Evolutionary conservation across 495 filamentous ascomycete genomes (phyloP).

Genomic region (Penicillium cataractarum): DNA sequence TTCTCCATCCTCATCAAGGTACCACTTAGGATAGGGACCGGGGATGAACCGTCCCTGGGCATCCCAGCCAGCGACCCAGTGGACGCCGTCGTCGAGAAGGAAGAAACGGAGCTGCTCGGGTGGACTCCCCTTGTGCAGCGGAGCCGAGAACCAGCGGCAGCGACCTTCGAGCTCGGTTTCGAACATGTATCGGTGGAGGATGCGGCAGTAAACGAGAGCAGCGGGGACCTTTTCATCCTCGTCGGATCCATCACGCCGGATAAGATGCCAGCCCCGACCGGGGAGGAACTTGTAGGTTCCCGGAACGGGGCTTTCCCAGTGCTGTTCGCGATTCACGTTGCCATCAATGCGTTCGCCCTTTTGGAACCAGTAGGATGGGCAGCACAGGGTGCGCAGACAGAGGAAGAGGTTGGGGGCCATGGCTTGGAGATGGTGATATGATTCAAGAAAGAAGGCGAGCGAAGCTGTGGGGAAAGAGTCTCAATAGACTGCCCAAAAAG

Average conservation of each 20-base stretch:
- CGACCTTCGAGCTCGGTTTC: conserved; percentile 48
- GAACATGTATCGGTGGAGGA: conserved; percentile 52
- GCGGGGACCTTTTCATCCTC: conserved; percentile 43
- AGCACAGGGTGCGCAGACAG: conserved; percentile 45
- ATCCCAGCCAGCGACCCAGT: conserved; percentile 52
- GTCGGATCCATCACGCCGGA: conserved; percentile 41
- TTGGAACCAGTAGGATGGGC: conserved; percentile 51
- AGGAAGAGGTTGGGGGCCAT: conserved; percentile 55
- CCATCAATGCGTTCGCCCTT: conserved; percentile 42
- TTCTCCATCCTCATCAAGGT: conserved; percentile 40
- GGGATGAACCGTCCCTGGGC: conserved; percentile 47
- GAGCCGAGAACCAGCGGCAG: conserved; percentile 46
- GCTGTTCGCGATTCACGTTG: conserved; percentile 44
- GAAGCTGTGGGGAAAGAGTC: not conserved
- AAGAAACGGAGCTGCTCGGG: conserved; percentile 48
- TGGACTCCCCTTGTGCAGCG: conserved; percentile 36
- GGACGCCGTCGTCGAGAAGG: conserved; percentile 45
- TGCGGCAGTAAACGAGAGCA: conserved; percentile 50
- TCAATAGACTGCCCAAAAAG: conserved; percentile 11
- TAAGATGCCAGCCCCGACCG: conserved; percentile 48
- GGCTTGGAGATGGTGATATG: conserved; percentile 12
- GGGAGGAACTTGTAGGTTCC: conserved; percentile 52
- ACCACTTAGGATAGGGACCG: conserved; percentile 51
- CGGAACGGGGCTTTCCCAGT: conserved; percentile 50
- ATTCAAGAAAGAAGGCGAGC: not conserved